Conservation (phyloP, 495 filamentous ascomycete species). For the Parathielavia hyrcaniae region DNA sequence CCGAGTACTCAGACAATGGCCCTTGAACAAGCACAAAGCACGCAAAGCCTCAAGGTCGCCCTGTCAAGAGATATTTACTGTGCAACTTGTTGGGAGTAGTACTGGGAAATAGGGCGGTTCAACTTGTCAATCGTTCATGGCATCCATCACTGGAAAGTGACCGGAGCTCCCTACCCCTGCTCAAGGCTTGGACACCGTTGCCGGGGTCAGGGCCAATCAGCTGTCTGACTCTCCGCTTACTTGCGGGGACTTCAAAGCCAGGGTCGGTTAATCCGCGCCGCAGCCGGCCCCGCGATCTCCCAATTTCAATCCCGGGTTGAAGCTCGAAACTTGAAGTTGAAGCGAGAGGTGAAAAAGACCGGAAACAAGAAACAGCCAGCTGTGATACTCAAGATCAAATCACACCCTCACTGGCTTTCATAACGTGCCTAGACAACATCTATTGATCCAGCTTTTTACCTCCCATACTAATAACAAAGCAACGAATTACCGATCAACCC, state of each 20-base stretch:
- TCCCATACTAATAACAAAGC: constrained; percentile 17
- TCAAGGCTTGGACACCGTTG: background rate
- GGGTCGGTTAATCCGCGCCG: constrained; percentile 1
- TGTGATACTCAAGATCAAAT: background rate
- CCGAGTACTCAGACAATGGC: too few species aligned
- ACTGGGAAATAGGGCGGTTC: background rate
- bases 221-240: background rate
- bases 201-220: too few species aligned
- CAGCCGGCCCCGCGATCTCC: too few species aligned
- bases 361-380: too few species aligned
- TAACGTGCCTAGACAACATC: background rate
- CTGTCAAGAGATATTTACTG: background rate
- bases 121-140: constrained; percentile 3
- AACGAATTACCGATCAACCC: constrained; percentile 9
- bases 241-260: background rate
- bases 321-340: too few species aligned
- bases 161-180: constrained; percentile 6
- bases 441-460: too few species aligned
- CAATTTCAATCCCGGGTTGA: too few species aligned
- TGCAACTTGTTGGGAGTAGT: background rate
- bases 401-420: background rate
- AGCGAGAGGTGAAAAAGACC: too few species aligned
- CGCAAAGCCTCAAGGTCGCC: background rate
- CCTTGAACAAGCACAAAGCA: background rate
- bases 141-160: constrained; percentile 1